Base-by-base conservation (phyloP, 202 grass and related monocot genomes). In the Miscanthus sacchariflorus region DNA sequence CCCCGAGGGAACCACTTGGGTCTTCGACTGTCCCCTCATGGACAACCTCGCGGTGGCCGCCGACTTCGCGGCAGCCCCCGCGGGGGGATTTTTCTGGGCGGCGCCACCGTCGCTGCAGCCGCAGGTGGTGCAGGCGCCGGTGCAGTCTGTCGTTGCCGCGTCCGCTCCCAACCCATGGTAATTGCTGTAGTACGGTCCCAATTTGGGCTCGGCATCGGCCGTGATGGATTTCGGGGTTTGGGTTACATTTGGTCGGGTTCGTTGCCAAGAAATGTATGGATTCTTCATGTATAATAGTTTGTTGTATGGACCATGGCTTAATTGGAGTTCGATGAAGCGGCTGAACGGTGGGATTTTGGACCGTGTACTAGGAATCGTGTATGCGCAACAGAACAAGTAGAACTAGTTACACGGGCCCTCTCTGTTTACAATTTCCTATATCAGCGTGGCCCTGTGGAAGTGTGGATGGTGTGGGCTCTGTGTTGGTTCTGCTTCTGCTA, bases 21-120 rank as follows among this genome's bases (percentile, higher is more conserved):
- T 87, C 43, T 93, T 98, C 76, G 93, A 98, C 73, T 93, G 87
- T 63, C 87, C 93, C 27, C 89, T 98, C 23, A 95, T 98, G 52
- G 93, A 95, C 58, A 91, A 95, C 72, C 87, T 98, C 36, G 23
- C 82, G 52, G 61, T 83, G 19, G 48, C 68, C 80, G 80, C 89
- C 36, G 89, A 89, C 64, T 89, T 88, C 54, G 71, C 78, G 64
- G 44, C 86, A 0, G 30, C 66, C 2, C 64, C 89, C 54, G 78
- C 79, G 2, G 84, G 71, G 2, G 89, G 63, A 19, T 93, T 98
- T 80, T 91, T 85, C 77, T 95, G 93, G 95, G 35, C 42, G 12
- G 39, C 85, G 9, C 61, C 85, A 25, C 68, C 52, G 64, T 66
- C 63, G 45, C 81, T 84, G 44, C 74, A 77, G 27, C 28, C 76